A percentile compares a stretch with the other conserved stretches of the same genome.
These are phyloP conservation scores for Vigna nakashimae DNA, from an alignment of 306 rosid species.

Conservation along the genomic window DNA sequence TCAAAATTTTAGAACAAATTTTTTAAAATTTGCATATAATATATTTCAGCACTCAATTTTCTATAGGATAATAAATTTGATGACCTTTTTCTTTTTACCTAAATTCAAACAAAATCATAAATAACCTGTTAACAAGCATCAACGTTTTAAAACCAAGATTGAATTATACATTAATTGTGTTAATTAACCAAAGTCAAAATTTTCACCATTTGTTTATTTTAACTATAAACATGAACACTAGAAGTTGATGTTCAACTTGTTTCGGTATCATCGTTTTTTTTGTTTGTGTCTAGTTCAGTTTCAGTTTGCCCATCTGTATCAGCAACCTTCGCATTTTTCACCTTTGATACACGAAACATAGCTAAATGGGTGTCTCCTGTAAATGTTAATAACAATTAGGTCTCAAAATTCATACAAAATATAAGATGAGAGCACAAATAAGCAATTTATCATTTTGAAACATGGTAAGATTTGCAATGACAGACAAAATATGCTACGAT, in stretches of 20 bases:
- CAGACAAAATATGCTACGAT: neutral
- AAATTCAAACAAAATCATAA: neutral
- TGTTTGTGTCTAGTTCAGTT: conserved; percentile 45
- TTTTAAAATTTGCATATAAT: too few relatives aligned
- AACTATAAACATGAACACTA: conserved; percentile 17
- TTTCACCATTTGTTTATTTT: conserved; percentile 27
- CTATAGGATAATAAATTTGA: too few relatives aligned
- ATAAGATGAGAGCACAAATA: conserved; percentile 9
- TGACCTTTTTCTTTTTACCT: neutral
- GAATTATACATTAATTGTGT: neutral
- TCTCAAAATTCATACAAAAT: neutral
- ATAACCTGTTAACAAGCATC: neutral
- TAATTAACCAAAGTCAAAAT: conserved; percentile 7
- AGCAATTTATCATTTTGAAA: neutral
- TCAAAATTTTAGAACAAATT: too few relatives aligned
- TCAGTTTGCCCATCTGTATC: conserved; percentile 47
- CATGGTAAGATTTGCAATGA: neutral
- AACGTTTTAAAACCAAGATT: neutral
- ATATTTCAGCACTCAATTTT: too few relatives aligned
- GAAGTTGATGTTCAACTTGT: conserved; percentile 41
- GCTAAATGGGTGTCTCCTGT: conserved; percentile 89
- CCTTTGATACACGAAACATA: conserved; percentile 78
- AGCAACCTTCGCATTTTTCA: conserved; percentile 51
- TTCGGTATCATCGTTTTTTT: conserved; percentile 43
- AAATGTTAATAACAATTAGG: conserved; percentile 26